Evolutionary conservation across 306 rosid species (phyloP).

Genomic region (Trichosanthes truncata): DNA sequence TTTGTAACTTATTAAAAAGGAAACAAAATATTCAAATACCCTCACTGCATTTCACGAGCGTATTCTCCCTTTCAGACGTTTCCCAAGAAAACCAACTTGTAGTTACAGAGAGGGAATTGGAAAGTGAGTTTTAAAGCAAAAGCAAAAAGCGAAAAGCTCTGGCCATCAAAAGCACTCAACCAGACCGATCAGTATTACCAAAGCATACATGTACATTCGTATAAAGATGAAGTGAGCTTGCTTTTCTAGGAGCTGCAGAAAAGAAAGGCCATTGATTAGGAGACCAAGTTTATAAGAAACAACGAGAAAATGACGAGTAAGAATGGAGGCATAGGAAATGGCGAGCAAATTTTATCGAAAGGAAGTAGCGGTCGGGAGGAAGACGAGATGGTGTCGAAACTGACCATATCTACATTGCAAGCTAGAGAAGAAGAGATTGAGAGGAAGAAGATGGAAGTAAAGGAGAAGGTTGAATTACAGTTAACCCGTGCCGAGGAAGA

Average conservation of each 20-base stretch:
- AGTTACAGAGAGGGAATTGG: slow-evolving; percentile 13
- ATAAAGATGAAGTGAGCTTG: slow-evolving; percentile 12
- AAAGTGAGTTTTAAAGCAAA: slow-evolving; percentile 36
- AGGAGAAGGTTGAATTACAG: slow-evolving; percentile 69
- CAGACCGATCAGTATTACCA: neutral
- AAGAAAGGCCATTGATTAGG: slow-evolving; percentile 8
- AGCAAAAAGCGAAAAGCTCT: slow-evolving; percentile 26
- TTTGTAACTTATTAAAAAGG: neutral
- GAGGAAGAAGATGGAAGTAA: slow-evolving; percentile 78
- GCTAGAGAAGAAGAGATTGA: slow-evolving; percentile 88
- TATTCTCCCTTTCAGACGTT: neutral
- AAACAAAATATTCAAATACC: neutral
- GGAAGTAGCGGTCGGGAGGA: slow-evolving; percentile 39
- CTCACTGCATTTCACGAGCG: neutral
- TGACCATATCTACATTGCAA: slow-evolving; percentile 53
- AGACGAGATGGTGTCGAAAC: slow-evolving; percentile 27
- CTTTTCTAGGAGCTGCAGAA: slow-evolving; percentile 4
- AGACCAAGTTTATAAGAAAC: neutral
- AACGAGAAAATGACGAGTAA: slow-evolving; percentile 34
- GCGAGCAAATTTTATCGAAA: slow-evolving; percentile 48
- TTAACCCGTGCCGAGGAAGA: slow-evolving; percentile 85
- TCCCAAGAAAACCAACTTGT: neutral
- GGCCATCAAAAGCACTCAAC: neutral
- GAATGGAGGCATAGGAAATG: slow-evolving; percentile 39
- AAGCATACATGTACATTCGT: slow-evolving; percentile 6